A percentile compares a stretch with the other conserved stretches of the same genome.
These are phyloP conservation scores for Tuber umbilicatum DNA, from an alignment of 495 filamentous ascomycete species.

Conservation along the genomic window DNA sequence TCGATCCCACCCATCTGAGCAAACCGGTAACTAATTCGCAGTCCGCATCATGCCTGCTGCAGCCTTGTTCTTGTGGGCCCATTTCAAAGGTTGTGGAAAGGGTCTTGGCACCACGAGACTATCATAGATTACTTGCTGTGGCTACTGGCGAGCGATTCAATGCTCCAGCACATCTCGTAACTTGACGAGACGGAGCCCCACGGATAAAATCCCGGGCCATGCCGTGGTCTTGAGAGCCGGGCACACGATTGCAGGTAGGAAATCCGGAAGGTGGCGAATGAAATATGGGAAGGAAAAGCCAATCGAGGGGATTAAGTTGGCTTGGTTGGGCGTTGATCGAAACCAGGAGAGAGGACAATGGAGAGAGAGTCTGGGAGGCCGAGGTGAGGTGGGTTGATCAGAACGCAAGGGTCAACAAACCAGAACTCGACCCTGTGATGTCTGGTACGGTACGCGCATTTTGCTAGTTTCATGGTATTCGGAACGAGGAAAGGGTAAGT, in stretches of 20 bases:
- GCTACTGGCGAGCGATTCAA: neutral
- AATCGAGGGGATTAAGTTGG: slow-evolving; percentile 3
- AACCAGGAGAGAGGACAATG: neutral
- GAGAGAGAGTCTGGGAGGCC: neutral
- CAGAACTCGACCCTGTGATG: neutral
- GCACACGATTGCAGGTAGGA: neutral
- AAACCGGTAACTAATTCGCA: neutral
- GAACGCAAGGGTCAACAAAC: neutral
- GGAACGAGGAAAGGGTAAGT: neutral
- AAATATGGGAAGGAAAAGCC: neutral
- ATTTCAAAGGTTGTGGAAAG: neutral
- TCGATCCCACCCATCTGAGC: neutral
- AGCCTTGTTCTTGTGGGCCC: neutral
- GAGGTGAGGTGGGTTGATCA: neutral
- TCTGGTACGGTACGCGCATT: neutral
- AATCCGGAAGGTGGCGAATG: neutral
- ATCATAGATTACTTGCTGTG: neutral
- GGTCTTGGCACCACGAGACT: neutral
- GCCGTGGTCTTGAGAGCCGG: neutral
- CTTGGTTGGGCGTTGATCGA: neutral
- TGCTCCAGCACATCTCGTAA: neutral
- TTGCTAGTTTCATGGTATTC: neutral
- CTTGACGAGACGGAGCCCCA: neutral
- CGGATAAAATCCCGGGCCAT: neutral
- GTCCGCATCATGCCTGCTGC: neutral